Conservation (phyloP, 2,329 filamentous ascomycete genomes). For the Alternaria ventricosa region DNA sequence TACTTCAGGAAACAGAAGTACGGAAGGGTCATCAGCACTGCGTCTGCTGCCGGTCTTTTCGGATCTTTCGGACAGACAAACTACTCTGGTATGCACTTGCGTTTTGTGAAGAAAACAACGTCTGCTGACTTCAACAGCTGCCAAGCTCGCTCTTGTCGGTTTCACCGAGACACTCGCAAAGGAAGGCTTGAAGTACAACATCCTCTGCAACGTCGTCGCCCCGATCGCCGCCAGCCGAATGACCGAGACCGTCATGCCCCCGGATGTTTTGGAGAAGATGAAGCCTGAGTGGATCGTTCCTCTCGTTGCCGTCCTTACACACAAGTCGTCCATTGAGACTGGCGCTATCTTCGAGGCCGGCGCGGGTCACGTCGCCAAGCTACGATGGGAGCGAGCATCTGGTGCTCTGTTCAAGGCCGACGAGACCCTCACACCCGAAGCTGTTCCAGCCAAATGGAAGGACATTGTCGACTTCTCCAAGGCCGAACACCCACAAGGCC, state of each 20-base stretch:
- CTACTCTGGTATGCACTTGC: constrained; percentile 71
- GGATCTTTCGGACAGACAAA: constrained; percentile 96
- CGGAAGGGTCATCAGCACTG: constrained; percentile 93
- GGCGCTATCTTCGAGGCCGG: constrained; percentile 94
- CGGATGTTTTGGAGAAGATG: constrained; percentile 83
- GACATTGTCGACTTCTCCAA: constrained; percentile 85
- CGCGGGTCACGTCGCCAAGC: constrained; percentile 88
- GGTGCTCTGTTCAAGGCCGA: constrained; percentile 91
- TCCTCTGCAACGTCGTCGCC: constrained; percentile 91
- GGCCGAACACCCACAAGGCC: constrained; percentile 81
- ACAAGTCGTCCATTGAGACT: constrained; percentile 86
- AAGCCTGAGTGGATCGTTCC: constrained; percentile 96
- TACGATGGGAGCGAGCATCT: constrained; percentile 91
- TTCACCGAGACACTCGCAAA: constrained; percentile 98
- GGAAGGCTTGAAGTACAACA: constrained; percentile 98
- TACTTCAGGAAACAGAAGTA: constrained; percentile 99
- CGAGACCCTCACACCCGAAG: constrained; percentile 83
- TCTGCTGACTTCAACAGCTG: constrained; percentile 62
- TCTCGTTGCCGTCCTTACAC: constrained; percentile 84
- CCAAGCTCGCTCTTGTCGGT: constrained; percentile 92
- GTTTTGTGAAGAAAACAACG: not conserved
- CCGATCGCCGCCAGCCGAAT: constrained; percentile 94
- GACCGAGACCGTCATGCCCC: constrained; percentile 94
- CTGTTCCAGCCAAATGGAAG: constrained; percentile 88
- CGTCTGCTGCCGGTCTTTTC: constrained; percentile 94